These are phyloP conservation scores for Colletotrichum ledebouriae DNA, from an alignment of 2,329 filamentous ascomycete genomes.

Conservation along the genomic window DNA sequence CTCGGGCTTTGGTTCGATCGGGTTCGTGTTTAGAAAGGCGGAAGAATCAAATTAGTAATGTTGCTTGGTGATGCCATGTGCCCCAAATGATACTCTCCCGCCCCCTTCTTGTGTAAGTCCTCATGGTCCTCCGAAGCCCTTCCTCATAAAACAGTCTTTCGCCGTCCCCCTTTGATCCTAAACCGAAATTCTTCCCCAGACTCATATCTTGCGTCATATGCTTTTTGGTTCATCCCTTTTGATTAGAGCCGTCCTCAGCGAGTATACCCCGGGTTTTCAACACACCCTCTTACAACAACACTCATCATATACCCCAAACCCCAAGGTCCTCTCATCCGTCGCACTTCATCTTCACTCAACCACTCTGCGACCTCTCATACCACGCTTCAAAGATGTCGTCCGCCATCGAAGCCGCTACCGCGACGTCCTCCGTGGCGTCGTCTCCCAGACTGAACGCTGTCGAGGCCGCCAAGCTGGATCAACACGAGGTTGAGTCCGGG, in stretches of 20 bases:
- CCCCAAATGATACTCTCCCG: conserved; percentile 33
- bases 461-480: conserved; percentile 57
- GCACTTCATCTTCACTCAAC: conserved; percentile 20
- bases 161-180: conserved; percentile 9
- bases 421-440: conserved; percentile 56
- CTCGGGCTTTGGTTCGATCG: conserved; percentile 39
- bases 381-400: conserved; percentile 54
- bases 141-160: conserved; percentile 42
- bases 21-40: conserved; percentile 2
- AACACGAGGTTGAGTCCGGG: conserved; percentile 78
- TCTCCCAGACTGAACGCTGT: conserved; percentile 54
- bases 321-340: not conserved
- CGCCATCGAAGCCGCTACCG: conserved; percentile 47
- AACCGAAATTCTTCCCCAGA: conserved; percentile 19
- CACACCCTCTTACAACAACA: conserved; percentile 24
- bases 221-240: conserved; percentile 23
- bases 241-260: conserved; percentile 26
- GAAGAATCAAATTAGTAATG: conserved; percentile 43
- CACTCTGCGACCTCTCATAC: conserved; percentile 31
- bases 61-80: conserved; percentile 42
- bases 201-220: conserved; percentile 42
- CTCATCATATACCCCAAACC: conserved; percentile 24
- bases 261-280: conserved; percentile 40
- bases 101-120: conserved; percentile 41
- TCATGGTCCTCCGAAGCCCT: conserved; percentile 18